These are phyloP conservation scores for Trichoderma gracile DNA, from an alignment of 2,329 filamentous ascomycete genomes.

Conservation along the genomic window DNA sequence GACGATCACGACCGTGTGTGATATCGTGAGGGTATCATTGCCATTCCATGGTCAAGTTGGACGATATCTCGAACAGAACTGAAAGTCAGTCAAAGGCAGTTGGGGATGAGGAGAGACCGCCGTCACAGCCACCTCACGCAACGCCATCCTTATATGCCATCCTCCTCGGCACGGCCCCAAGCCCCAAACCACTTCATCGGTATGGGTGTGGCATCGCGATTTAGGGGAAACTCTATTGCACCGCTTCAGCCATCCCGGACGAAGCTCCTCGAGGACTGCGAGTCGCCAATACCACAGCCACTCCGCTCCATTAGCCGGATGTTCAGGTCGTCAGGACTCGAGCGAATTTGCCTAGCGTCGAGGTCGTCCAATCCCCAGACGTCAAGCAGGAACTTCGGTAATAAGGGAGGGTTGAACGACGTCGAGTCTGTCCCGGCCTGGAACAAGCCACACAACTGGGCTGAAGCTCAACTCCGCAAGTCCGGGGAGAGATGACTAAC, in stretches of 20 bases:
- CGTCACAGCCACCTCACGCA: not conserved
- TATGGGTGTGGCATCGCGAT: slow-evolving; percentile 1
- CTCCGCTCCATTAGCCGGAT: too few species aligned
- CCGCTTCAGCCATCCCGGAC: not conserved
- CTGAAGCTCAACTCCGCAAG: not conserved
- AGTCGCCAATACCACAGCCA: not conserved
- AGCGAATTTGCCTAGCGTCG: not conserved
- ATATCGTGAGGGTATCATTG: not conserved
- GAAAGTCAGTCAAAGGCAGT: not conserved
- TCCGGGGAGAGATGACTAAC: not conserved
- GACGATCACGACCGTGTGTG: not conserved
- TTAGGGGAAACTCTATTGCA: slow-evolving; percentile 10
- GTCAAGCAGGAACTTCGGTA: not conserved
- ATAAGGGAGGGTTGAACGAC: not conserved
- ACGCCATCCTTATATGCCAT: slow-evolving; percentile 3
- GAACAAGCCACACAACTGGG: slow-evolving; percentile 12
- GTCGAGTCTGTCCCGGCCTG: not conserved
- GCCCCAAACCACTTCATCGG: not conserved
- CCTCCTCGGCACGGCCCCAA: not conserved
- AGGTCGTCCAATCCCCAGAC: not conserved
- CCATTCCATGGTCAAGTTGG: not conserved
- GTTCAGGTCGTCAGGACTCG: not conserved
- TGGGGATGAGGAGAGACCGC: not conserved
- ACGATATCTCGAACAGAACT: not conserved
- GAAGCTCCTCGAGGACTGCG: not conserved